These are phyloP conservation scores for Starmerella asiatica DNA, from an alignment of 805 yeast genomes.

Conservation along the genomic window DNA sequence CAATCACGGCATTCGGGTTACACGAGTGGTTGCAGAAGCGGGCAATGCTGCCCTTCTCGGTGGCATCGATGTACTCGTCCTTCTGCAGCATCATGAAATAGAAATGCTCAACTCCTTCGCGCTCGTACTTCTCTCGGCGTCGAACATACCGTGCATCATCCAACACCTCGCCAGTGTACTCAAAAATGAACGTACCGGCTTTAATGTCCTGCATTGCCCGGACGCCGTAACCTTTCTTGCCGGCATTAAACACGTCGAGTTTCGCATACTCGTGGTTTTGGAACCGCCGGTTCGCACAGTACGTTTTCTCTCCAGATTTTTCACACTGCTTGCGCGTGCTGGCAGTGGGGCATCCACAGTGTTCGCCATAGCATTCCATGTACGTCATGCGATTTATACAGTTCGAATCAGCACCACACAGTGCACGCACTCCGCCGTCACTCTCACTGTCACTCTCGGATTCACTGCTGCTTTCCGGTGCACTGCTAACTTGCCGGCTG, in stretches of 20 bases:
- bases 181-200: conserved; percentile 66
- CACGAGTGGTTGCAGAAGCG: conserved; percentile 93
- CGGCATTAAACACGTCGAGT: conserved; percentile 74
- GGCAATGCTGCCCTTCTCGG: conserved; percentile 74
- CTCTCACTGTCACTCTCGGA: conserved; percentile 23
- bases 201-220: conserved; percentile 49
- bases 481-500: neutral
- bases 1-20: conserved; percentile 86
- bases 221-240: conserved; percentile 78
- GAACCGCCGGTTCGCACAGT: conserved; percentile 77
- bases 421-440: conserved; percentile 29
- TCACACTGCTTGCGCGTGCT: conserved; percentile 19
- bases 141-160: conserved; percentile 62
- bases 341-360: conserved; percentile 53
- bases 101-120: conserved; percentile 56
- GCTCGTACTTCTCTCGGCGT: conserved; percentile 56
- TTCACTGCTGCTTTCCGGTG: neutral
- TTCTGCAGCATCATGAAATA: conserved; percentile 93
- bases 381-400: conserved; percentile 88
- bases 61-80: conserved; percentile 90
- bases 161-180: conserved; percentile 88
- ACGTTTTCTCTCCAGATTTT: neutral
- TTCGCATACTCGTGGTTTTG: conserved; percentile 61
- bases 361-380: conserved; percentile 71
- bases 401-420: conserved; percentile 76